phyloP scores from a whole-genome alignment of 345 rosid genomes.

The Euphorbia tirucalli region DNA sequence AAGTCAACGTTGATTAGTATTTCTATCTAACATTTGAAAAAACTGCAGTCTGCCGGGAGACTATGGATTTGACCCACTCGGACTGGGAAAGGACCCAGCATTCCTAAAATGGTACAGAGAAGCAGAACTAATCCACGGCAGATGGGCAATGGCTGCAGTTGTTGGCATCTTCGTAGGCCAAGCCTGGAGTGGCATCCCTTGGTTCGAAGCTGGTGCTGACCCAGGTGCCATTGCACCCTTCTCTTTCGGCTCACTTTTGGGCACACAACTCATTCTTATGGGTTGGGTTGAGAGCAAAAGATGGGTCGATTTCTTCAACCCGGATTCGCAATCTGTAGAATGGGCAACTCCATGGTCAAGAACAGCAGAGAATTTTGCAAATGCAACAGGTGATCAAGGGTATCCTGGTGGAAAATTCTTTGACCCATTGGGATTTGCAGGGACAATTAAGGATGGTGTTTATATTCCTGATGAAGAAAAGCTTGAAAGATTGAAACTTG shows the following conservation, averaged over 20 bases:
- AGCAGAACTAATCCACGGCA: constrained; percentile 94
- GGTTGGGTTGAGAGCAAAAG: constrained; percentile 99
- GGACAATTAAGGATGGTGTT: constrained; percentile 57
- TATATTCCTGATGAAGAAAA: constrained; percentile 73
- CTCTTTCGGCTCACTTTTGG: constrained; percentile 82
- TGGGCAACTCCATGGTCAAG: constrained; percentile 99
- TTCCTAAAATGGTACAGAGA: constrained; percentile 98
- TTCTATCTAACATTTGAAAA: neutral
- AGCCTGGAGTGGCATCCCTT: constrained; percentile 93
- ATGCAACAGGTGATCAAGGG: constrained; percentile 88
- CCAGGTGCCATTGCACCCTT: constrained; percentile 84
- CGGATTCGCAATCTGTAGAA: constrained; percentile 85
- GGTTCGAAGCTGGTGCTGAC: constrained; percentile 98
- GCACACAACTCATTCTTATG: constrained; percentile 92
- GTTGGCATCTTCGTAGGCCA: constrained; percentile 89
- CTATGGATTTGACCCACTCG: constrained; percentile 89
- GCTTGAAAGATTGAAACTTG: constrained; percentile 85
- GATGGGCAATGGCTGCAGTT: constrained; percentile 97
- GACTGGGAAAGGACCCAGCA: constrained; percentile 96
- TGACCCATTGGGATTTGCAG: constrained; percentile 77
- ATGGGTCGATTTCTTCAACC: constrained; percentile 98
- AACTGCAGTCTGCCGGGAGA: constrained; percentile 85
- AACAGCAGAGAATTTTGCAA: constrained; percentile 81
- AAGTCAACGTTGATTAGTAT: too few species aligned
- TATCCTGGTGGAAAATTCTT: constrained; percentile 98